Percentiles rank a stretch among this genome's conserved stretches.
Evolutionary conservation across 2,329 filamentous ascomycete genomes (phyloP).

Genomic region (Ophiostoma ips): DNA sequence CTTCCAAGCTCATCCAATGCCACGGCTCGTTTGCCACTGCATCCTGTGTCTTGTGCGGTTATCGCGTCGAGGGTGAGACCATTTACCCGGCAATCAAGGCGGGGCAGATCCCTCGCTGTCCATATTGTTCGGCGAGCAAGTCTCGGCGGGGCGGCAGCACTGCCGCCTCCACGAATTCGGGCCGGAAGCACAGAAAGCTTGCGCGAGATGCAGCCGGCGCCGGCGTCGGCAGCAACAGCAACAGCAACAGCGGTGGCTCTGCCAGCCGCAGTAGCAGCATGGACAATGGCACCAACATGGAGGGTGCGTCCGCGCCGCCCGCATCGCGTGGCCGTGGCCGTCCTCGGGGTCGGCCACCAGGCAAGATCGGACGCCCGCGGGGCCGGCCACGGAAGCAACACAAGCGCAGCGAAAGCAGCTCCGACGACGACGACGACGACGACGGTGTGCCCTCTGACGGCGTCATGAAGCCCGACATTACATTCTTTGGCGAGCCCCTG

Average conservation of each 20-base stretch:
- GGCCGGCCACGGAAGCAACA: constrained; percentile 27
- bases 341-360: constrained; percentile 19
- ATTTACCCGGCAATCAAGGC: constrained; percentile 71
- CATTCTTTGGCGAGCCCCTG: constrained; percentile 88
- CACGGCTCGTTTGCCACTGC: constrained; percentile 93
- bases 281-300: constrained; percentile 2
- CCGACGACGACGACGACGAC: constrained; percentile 24
- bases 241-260: not conserved
- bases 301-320: constrained; percentile 12
- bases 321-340: constrained; percentile 8
- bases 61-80: constrained; percentile 57
- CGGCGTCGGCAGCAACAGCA: not conserved
- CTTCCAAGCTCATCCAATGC: constrained; percentile 81
- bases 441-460: constrained; percentile 35
- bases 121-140: constrained; percentile 47
- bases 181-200: not conserved
- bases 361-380: constrained; percentile 20
- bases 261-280: constrained; percentile 10
- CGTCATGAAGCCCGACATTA: constrained; percentile 95
- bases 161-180: not conserved
- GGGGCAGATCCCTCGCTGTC: constrained; percentile 64
- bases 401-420: constrained; percentile 23
- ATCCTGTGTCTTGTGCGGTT: constrained; percentile 69
- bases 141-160: not conserved
- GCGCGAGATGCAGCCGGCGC: not conserved